Evolutionary conservation across 2,329 filamentous ascomycete species (phyloP), one percentile per base, ranked within the genome.

Genomic region (Cyphellophora europaea): DNA sequence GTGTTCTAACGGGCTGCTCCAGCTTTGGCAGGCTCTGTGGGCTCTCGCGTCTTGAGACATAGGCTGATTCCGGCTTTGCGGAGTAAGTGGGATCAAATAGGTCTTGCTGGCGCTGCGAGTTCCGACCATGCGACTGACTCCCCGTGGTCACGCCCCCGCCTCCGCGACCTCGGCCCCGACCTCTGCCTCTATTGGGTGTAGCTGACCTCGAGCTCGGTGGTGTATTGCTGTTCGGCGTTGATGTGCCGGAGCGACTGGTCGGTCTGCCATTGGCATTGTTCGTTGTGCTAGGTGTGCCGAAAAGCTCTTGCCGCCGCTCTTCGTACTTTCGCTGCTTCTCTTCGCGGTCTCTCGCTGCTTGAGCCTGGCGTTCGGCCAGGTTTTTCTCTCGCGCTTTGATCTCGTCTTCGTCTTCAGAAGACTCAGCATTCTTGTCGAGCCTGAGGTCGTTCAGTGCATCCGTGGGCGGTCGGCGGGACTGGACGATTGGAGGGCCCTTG

Each of bases 311-410:
- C 18, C 89, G 73, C 5, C 79, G 84, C 62, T 94, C 87, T 42
- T 93, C 83, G 55, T 95, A 95, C 41, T 82, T 82, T 37, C 78
- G 78, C 63, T 93, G 83, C 64, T 91, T 94, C 62, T 93, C 87
- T 53, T 93, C 87, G 6, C 78, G 74, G 49, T 93, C 85, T 32
- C 74, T 71, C 54, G 86, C 77, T 35, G 88, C 83, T 52, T 82
- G 82, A 15, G 77, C 74, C 42, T 82, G 77, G 19, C 87, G 73
- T 62, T 94, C 82, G 49, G 89, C 83, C 3, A 80, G 73, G 0
- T 76, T 82, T 28, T 76, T 72, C 48, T 77, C 76, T 13, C 70
- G 65, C 43, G 74, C 72, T 53, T 74, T 77, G 35, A 65, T 61
- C 32, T 64, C 59, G 36, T 77, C 73, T 16, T 79, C 74, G 35